Evolutionary conservation across 805 yeast species (phyloP).

Genomic region (Sugiyamaella qingdaonensis): DNA sequence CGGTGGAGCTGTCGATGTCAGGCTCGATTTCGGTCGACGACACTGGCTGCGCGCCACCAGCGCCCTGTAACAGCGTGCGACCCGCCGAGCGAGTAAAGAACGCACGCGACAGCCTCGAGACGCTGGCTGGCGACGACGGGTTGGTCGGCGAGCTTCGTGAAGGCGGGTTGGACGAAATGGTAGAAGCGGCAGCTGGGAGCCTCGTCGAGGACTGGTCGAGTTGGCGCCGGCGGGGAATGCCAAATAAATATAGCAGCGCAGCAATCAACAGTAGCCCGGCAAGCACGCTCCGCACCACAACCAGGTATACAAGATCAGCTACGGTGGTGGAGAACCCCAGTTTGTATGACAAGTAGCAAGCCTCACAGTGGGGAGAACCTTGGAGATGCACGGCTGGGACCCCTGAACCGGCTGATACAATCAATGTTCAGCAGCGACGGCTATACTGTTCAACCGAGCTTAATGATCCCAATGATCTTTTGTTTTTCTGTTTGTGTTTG

Average conservation of each 20-base stretch:
- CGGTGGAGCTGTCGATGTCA: not conserved
- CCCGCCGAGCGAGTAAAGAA: not conserved
- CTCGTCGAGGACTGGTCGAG: not conserved
- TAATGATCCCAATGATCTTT: no score
- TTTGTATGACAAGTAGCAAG: not conserved
- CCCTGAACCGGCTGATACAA: no score
- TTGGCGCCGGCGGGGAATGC: not conserved
- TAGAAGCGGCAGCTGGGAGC: not conserved
- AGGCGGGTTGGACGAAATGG: constrained; percentile 1
- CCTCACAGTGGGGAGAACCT: not conserved
- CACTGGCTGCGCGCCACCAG: constrained; percentile 1
- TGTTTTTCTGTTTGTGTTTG: no score
- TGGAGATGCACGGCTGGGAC: no score
- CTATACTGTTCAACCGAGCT: no score
- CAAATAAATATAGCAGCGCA: constrained; percentile 1
- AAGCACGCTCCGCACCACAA: constrained; percentile 4
- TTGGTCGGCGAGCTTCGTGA: not conserved
- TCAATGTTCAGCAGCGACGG: no score
- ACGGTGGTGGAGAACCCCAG: not conserved
- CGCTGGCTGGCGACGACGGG: constrained; percentile 4
- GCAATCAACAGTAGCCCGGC: constrained; percentile 6
- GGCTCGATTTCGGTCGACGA: not conserved
- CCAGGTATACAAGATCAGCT: constrained; percentile 2
- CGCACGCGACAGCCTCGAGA: not conserved
- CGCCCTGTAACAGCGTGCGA: not conserved